Base-by-base conservation (phyloP, 352 stramenopile species). In the Phytophthora litchii region DNA sequence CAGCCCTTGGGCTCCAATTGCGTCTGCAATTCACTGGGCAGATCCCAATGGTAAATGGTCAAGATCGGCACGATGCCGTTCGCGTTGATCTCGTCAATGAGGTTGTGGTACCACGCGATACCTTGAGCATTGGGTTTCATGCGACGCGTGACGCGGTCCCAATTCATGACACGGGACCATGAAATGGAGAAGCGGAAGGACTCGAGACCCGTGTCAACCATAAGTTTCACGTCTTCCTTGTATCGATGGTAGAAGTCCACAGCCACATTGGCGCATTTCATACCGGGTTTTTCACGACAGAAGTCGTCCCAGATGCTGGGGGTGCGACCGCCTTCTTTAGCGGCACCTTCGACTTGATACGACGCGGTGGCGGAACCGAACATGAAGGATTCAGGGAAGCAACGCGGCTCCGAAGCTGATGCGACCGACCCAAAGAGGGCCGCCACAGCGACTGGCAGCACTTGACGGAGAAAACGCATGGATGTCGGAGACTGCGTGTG, bases 1-100 rank as follows among this genome's bases (percentile, higher is more conserved):
- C 71, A 90, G 2, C 64, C 64, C 37, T 62, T 76, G 6, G 67
- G 67, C 11, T 74, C 64, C 53, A 91, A 84, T 44, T 86, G 64
- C 23, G 86, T 78, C 57, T 97, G 67, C 12, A 98, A 61, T 34
- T 60, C 56, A 38, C 92, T 76, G n/a, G 95, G 95, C 17, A 98
- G 59, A 70, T 98, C 94, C 94, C 94, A 98, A 70, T 98, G 94
- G 64, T 96, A 98, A 7, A 98, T 68, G 10, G 91, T 98, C 3
- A 97, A 76, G 40, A 94, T 80, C 20, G 95, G 92, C 46, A 80
- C 71, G 46, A 98, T 97, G 55, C 74, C 74, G 23, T 69, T 72
- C 19, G 54, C 67, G 23, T 89, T 35, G 13, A 98, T 65, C 44
- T 75, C 70, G 64, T 97, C 74, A 58, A 98, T 92, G 9, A 98